phyloP scores from a whole-genome alignment of 2,329 filamentous ascomycete species.

The Nemania diffusa region DNA sequence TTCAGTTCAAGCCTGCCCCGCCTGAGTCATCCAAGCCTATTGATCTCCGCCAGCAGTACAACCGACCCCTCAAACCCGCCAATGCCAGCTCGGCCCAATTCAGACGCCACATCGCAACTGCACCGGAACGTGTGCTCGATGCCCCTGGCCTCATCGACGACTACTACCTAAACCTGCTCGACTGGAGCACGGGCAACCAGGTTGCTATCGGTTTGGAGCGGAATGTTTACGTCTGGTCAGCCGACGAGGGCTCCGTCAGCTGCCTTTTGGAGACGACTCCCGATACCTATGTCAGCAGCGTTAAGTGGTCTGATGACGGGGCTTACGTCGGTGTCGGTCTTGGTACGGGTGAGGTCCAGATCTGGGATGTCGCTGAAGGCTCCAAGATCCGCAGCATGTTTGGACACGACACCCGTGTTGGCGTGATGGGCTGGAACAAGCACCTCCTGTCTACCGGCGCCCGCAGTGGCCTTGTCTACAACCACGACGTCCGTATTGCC shows the following conservation, averaged over 20 bases:
- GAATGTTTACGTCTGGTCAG: conserved; percentile 98
- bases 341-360: conserved; percentile 95
- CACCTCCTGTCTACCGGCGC: conserved; percentile 95
- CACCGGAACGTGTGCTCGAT: conserved; percentile 94
- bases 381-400: conserved; percentile 98
- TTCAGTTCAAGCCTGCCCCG: conserved; percentile 98
- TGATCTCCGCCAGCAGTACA: conserved; percentile 97
- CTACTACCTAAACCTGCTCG: conserved; percentile 98
- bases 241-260: conserved; percentile 88
- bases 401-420: conserved; percentile 94
- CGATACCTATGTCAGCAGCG: conserved; percentile 96
- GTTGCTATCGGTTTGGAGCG: conserved; percentile 97
- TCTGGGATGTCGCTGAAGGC: conserved; percentile 97
- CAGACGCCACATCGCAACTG: conserved; percentile 90
- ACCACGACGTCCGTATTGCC: conserved; percentile 97
- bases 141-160: conserved; percentile 96
- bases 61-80: conserved; percentile 87
- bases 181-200: conserved; percentile 98
- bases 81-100: conserved; percentile 82
- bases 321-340: conserved; percentile 96
- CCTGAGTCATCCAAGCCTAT: conserved; percentile 98
- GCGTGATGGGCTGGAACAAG: conserved; percentile 99
- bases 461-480: conserved; percentile 93
- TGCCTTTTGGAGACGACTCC: conserved; percentile 86
- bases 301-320: conserved; percentile 98